A percentile compares a stretch with the other conserved stretches of the same genome.
These are phyloP conservation scores for Syzygium malaccense DNA, from an alignment of 441 rosid genomes.

Conservation along the genomic window DNA sequence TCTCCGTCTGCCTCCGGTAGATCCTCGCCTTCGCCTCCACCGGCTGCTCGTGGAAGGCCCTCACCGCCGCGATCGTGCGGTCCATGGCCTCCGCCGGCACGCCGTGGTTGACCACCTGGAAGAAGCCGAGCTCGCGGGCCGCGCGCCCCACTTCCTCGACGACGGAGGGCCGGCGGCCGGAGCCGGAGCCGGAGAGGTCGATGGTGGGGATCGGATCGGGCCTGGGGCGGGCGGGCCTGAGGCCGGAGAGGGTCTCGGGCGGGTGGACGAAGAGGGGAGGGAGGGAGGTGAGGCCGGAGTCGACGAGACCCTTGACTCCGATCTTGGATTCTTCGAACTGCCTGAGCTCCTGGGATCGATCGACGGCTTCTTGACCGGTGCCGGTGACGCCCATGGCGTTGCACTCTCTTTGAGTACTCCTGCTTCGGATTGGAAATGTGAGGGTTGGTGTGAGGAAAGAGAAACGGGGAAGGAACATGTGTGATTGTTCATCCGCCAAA, in stretches of 20 bases:
- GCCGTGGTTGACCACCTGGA: conserved; percentile 57
- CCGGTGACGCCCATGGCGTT: neutral
- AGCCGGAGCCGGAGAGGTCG: conserved; percentile 24
- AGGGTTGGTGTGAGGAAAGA: neutral
- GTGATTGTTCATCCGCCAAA: neutral
- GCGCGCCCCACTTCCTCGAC: conserved; percentile 23
- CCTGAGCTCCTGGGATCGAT: conserved; percentile 17
- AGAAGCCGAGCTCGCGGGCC: conserved; percentile 40
- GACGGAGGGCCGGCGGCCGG: conserved; percentile 3
- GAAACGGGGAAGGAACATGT: neutral
- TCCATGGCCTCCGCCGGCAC: conserved; percentile 29
- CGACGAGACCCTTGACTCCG: conserved; percentile 49
- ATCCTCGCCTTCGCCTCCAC: conserved; percentile 28
- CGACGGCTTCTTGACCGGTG: neutral
- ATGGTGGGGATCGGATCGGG: conserved; percentile 25
- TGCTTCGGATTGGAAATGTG: neutral
- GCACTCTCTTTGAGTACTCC: neutral
- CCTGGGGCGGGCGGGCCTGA: neutral
- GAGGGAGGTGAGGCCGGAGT: conserved; percentile 31
- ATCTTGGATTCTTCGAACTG: conserved; percentile 38
- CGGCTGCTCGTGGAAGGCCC: conserved; percentile 41
- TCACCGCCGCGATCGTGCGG: conserved; percentile 14
- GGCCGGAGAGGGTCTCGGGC: conserved; percentile 9
- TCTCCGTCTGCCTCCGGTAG: conserved; percentile 14
- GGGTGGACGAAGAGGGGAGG: conserved; percentile 44